phyloP scores from a whole-genome alignment of 805 yeast genomes.

The Kodamaea restingae region DNA sequence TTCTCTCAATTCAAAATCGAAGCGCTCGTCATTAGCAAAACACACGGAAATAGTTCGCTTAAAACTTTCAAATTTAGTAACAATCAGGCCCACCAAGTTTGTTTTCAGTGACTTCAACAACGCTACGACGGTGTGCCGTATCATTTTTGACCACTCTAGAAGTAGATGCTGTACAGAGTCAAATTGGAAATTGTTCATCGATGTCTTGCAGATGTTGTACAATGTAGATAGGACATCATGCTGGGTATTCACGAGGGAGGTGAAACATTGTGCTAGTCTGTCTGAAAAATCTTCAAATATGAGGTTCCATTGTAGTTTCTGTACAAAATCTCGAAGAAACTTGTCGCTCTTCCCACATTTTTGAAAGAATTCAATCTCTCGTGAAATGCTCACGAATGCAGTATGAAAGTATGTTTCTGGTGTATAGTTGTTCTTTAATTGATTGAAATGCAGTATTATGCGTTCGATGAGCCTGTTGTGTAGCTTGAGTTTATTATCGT shows the following conservation, averaged over 20 bases:
- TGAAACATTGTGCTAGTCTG: conserved; percentile 12
- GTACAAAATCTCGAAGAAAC: conserved; percentile 18
- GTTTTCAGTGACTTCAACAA: not conserved
- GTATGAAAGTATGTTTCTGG: conserved; percentile 11
- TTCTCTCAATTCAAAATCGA: conserved; percentile 29
- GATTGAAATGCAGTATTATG: conserved; percentile 15
- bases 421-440: conserved; percentile 11
- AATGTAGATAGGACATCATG: not conserved
- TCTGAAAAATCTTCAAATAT: conserved; percentile 25
- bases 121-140: not conserved
- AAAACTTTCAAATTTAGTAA: conserved; percentile 13
- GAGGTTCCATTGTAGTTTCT: conserved; percentile 27
- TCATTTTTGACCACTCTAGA: conserved; percentile 2
- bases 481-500: conserved; percentile 12
- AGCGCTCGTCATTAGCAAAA: conserved; percentile 17
- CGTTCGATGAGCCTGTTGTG: conserved; percentile 11
- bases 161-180: conserved; percentile 3
- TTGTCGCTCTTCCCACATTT: conserved; percentile 10
- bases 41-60: conserved; percentile 9
- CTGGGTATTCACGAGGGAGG: conserved; percentile 1
- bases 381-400: conserved; percentile 9
- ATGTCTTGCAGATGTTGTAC: conserved; percentile 5
- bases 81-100: conserved; percentile 10
- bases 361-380: conserved; percentile 12
- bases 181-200: conserved; percentile 6